phyloP scores from a whole-genome alignment of 2,329 filamentous ascomycete genomes.

The Didymella keratinophila region DNA sequence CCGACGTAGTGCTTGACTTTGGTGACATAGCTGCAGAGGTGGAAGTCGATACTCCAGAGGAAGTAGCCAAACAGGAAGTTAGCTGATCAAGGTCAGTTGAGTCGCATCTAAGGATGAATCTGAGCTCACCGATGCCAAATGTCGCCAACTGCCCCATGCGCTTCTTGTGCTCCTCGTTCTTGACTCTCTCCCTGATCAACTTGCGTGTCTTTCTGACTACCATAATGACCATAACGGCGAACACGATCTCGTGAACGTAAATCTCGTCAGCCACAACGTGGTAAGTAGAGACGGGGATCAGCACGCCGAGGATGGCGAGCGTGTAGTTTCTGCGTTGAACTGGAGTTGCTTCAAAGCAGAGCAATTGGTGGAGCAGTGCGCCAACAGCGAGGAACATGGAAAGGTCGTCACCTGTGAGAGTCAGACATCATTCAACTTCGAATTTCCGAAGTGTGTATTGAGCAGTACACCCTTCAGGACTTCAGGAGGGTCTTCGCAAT shows the following conservation, averaged over 20 bases:
- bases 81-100: constrained; percentile 30
- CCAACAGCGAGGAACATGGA: constrained; percentile 65
- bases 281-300: constrained; percentile 48
- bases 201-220: constrained; percentile 44
- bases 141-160: constrained; percentile 37
- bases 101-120: neutral
- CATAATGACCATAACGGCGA: constrained; percentile 54
- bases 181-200: constrained; percentile 40
- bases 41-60: constrained; percentile 66
- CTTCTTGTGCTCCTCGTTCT: constrained; percentile 31
- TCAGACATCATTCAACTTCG: neutral
- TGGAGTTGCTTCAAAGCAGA: constrained; percentile 51
- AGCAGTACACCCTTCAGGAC: neutral
- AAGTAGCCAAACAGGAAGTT: constrained; percentile 60
- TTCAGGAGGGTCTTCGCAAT: no score
- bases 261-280: constrained; percentile 52
- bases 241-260: constrained; percentile 47
- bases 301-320: constrained; percentile 35
- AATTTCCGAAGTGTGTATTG: neutral
- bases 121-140: constrained; percentile 39
- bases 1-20: constrained; percentile 57
- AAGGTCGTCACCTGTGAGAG: constrained; percentile 60
- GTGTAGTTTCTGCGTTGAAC: constrained; percentile 37
- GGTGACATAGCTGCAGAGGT: constrained; percentile 61
- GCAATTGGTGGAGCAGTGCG: constrained; percentile 61